Evolutionary conservation across 805 yeast genomes (phyloP).

Genomic region (Nakazawaea pomicola): DNA sequence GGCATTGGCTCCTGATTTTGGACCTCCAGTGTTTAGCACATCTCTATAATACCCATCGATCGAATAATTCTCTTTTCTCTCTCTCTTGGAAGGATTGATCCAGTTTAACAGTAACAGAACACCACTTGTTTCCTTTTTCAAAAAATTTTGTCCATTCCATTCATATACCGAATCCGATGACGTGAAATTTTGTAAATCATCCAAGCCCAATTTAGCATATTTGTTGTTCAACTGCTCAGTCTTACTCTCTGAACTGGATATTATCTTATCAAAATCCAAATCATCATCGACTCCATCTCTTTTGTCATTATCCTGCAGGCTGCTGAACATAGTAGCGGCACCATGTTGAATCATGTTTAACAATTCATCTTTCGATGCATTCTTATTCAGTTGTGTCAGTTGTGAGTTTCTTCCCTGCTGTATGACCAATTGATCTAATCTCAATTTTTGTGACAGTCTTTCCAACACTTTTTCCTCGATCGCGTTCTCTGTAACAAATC

Average conservation of each 20-base stretch:
- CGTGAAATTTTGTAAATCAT: slow-evolving; percentile 72
- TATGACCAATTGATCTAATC: slow-evolving; percentile 77
- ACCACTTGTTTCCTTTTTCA: slow-evolving; percentile 51
- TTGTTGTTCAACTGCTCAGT: slow-evolving; percentile 58
- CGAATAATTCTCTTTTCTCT: slow-evolving; percentile 78
- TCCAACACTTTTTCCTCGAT: slow-evolving; percentile 80
- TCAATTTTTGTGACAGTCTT: slow-evolving; percentile 73
- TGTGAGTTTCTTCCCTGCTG: slow-evolving; percentile 55
- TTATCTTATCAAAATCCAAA: slow-evolving; percentile 59
- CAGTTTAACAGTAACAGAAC: slow-evolving; percentile 47
- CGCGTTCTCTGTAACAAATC: slow-evolving; percentile 77
- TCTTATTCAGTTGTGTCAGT: slow-evolving; percentile 30
- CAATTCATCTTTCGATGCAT: slow-evolving; percentile 62
- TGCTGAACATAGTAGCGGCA: slow-evolving; percentile 62
- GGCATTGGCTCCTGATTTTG: slow-evolving; percentile 41
- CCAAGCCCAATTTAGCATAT: slow-evolving; percentile 64
- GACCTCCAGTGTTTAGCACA: slow-evolving; percentile 60
- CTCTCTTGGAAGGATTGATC: slow-evolving; percentile 85
- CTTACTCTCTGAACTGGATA: slow-evolving; percentile 56
- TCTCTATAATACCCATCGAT: slow-evolving; percentile 67
- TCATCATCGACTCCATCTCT: slow-evolving; percentile 24
- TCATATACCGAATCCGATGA: slow-evolving; percentile 71
- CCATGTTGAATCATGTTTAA: slow-evolving; percentile 82
- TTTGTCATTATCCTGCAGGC: too few relatives aligned
- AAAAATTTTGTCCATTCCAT: slow-evolving; percentile 84